Conservation (phyloP, 352 stramenopile species). For the Plasmopara halstedii region DNA sequence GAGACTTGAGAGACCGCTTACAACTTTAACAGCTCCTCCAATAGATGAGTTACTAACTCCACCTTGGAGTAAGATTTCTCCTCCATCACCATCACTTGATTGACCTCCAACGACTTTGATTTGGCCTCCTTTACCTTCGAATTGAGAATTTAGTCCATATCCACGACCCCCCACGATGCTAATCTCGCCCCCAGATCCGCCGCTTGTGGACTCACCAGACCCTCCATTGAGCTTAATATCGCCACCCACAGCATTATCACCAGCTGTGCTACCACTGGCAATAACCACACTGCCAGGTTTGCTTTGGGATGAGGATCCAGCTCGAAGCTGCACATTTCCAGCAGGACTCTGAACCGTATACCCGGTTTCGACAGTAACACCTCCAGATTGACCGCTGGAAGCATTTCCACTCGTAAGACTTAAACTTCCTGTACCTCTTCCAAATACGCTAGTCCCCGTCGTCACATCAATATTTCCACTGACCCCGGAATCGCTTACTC, state of each 20-base stretch:
- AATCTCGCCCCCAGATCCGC: constrained; percentile 37
- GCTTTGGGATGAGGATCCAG: constrained; percentile 24
- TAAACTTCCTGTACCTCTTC: constrained; percentile 21
- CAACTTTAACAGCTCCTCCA: constrained; percentile 30
- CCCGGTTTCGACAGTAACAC: constrained; percentile 20
- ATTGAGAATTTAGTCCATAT: constrained; percentile 25
- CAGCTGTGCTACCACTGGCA: constrained; percentile 26
- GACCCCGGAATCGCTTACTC: constrained; percentile 23
- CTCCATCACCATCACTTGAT: constrained; percentile 32
- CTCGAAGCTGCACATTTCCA: constrained; percentile 23
- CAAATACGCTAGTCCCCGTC: constrained; percentile 8
- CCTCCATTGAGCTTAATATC: constrained; percentile 31
- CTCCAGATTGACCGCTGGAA: constrained; percentile 16
- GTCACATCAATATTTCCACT: constrained; percentile 22
- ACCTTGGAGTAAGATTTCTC: constrained; percentile 25
- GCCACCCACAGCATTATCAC: constrained; percentile 23
- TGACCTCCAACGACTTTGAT: constrained; percentile 28
- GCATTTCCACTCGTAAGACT: constrained; percentile 24
- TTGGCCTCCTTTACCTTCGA: constrained; percentile 26
- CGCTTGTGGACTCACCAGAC: constrained; percentile 37
- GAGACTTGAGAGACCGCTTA: constrained; percentile 35
- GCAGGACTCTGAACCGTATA: constrained; percentile 11
- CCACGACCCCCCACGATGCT: constrained; percentile 29
- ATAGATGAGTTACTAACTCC: constrained; percentile 34
- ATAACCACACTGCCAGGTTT: constrained; percentile 26